Evolutionary conservation across 2,329 filamentous ascomycete species (phyloP).

Genomic region (Penicillium rolfsii): DNA sequence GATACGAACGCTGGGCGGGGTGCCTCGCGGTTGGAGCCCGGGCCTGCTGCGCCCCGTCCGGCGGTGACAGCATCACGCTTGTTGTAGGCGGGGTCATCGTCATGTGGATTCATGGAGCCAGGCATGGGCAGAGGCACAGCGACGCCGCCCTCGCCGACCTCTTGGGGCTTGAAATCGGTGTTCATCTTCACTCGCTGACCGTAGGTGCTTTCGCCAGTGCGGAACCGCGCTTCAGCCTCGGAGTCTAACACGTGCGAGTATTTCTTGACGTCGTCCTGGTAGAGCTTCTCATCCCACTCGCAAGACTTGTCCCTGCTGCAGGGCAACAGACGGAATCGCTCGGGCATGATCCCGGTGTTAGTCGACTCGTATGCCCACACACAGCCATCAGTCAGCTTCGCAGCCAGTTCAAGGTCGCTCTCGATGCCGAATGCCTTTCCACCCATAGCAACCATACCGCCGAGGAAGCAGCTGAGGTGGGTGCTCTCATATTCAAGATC

Average conservation of each 20-base stretch:
- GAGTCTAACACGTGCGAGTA: slow-evolving; percentile 53
- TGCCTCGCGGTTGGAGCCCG: slow-evolving; percentile 21
- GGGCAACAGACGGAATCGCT: slow-evolving; percentile 57
- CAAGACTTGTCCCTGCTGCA: slow-evolving; percentile 53
- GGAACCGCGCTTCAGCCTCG: slow-evolving; percentile 33
- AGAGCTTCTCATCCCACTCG: slow-evolving; percentile 54
- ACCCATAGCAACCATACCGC: slow-evolving; percentile 65
- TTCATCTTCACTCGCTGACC: slow-evolving; percentile 28
- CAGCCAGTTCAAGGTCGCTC: slow-evolving; percentile 58
- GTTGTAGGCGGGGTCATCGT: slow-evolving; percentile 20
- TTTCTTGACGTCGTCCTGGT: slow-evolving; percentile 32
- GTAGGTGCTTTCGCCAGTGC: slow-evolving; percentile 31
- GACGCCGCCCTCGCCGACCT: slow-evolving; percentile 3
- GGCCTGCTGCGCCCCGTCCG: slow-evolving; percentile 2
- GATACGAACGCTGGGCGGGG: slow-evolving; percentile 34
- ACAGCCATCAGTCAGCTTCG: slow-evolving; percentile 62
- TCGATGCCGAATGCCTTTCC: slow-evolving; percentile 60
- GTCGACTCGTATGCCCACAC: slow-evolving; percentile 65
- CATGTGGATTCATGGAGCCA: slow-evolving; percentile 29
- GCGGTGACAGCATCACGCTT: slow-evolving; percentile 24
- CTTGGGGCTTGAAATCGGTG: slow-evolving; percentile 14
- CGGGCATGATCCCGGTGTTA: slow-evolving; percentile 64
- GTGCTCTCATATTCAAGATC: slow-evolving; percentile 57
- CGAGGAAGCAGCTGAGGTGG: slow-evolving; percentile 63
- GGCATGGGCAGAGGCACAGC: slow-evolving; percentile 30